Evolutionary conservation across 1,284 basidiomycete species (phyloP).

Genomic region (Ustilago loliicola): DNA sequence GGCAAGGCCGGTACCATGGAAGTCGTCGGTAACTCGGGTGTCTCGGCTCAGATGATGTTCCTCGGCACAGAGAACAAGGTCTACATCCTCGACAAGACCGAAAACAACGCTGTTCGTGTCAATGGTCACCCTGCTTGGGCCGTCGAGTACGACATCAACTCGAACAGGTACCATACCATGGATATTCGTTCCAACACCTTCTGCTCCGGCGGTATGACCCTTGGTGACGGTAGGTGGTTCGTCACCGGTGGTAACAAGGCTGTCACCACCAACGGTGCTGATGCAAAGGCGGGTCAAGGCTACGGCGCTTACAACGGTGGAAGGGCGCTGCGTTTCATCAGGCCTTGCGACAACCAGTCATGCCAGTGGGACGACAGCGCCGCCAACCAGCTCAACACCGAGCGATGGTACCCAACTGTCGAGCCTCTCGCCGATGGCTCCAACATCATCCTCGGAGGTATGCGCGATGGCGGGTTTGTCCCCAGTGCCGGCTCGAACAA

Average conservation of each 20-base stretch:
- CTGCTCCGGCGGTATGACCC: constrained; percentile 63
- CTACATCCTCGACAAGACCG: constrained; percentile 66
- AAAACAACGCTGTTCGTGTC: constrained; percentile 56
- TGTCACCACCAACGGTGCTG: constrained; percentile 50
- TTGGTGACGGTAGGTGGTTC: constrained; percentile 60
- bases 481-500: constrained; percentile 53
- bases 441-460: constrained; percentile 61
- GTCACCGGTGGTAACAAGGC: constrained; percentile 64
- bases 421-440: constrained; percentile 58
- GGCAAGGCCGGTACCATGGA: constrained; percentile 50
- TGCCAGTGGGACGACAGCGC: constrained; percentile 56
- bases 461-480: constrained; percentile 62
- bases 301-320: constrained; percentile 63
- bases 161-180: constrained; percentile 49
- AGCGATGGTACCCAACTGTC: constrained; percentile 67
- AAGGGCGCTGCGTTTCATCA: constrained; percentile 53
- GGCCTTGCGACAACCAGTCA: constrained; percentile 44
- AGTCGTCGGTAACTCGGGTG: constrained; percentile 62
- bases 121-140: constrained; percentile 63
- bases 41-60: constrained; percentile 66
- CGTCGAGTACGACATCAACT: constrained; percentile 56
- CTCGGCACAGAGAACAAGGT: constrained; percentile 58
- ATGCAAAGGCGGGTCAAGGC: constrained; percentile 35
- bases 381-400: constrained; percentile 50
- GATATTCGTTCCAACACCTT: constrained; percentile 63